These are phyloP conservation scores for Trebouxia sp. DNA, from an alignment of 139 green algal genomes.

Conservation along the genomic window DNA sequence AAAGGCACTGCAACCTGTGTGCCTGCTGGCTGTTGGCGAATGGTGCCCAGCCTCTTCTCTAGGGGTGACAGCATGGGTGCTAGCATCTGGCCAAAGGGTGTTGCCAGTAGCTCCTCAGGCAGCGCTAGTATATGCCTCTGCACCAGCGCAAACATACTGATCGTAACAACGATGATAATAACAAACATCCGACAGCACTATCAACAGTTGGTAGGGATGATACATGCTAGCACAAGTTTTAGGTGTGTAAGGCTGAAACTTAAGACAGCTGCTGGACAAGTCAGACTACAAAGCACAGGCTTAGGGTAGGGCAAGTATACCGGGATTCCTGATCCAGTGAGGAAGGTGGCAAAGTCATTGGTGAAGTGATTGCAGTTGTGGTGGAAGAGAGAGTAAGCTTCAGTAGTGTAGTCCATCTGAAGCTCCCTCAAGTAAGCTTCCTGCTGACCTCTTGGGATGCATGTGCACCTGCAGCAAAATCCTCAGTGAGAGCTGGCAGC, in stretches of 20 bases:
- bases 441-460: constrained; percentile 38
- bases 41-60: not conserved
- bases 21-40: not conserved
- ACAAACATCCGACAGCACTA: too few relatives aligned
- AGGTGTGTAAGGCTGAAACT: too few relatives aligned
- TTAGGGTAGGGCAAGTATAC: not conserved
- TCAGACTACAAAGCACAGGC: too few relatives aligned
- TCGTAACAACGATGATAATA: too few relatives aligned
- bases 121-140: constrained; percentile 50
- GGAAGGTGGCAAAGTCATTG: constrained; percentile 59
- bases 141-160: not conserved
- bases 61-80: constrained; percentile 39
- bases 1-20: too few relatives aligned
- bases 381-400: constrained; percentile 64
- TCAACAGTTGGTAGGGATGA: too few relatives aligned
- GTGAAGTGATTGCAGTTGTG: constrained; percentile 86
- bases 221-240: too few relatives aligned
- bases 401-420: constrained; percentile 30
- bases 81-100: constrained; percentile 54
- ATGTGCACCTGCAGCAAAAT: constrained; percentile 37
- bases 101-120: constrained; percentile 45
- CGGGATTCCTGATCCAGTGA: constrained; percentile 51
- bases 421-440: constrained; percentile 41
- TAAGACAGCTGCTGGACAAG: too few relatives aligned
- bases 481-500: not conserved